Evolutionary conservation across 441 rosid species (phyloP).

Genomic region (Erodium moschatum): DNA sequence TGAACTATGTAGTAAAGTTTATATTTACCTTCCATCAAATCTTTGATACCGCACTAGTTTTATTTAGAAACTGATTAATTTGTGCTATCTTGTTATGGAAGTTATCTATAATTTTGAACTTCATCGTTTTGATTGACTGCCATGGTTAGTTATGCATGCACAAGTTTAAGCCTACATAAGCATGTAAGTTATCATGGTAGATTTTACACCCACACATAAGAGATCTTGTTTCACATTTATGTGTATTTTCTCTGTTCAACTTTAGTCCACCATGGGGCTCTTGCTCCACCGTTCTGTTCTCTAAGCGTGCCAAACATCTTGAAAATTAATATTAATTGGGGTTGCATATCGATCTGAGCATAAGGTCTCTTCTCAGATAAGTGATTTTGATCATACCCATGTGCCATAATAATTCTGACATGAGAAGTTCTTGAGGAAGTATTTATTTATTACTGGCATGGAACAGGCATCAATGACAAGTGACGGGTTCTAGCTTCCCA

Average conservation of each 20-base stretch:
- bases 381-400: background rate
- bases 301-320: background rate
- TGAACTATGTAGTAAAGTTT: background rate
- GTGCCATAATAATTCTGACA: slow-evolving; percentile 5
- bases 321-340: background rate
- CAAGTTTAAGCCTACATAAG: slow-evolving; percentile 2
- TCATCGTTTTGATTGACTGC: background rate
- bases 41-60: background rate
- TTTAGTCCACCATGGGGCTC: slow-evolving; percentile 1
- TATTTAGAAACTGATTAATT: background rate
- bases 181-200: background rate
- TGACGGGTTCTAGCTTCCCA: background rate
- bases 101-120: background rate
- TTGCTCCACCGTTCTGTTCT: background rate
- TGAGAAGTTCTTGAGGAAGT: background rate
- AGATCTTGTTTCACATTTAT: background rate
- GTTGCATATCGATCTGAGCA: background rate
- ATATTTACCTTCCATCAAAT: slow-evolving; percentile 8
- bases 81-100: background rate
- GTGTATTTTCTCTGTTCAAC: background rate
- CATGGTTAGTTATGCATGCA: background rate
- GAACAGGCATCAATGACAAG: background rate
- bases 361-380: background rate
- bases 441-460: background rate
- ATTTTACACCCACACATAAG: background rate